Percentiles rank a stretch among this genome's conserved stretches.
phyloP scores from a whole-genome alignment of 2,329 filamentous ascomycete species.

The Fusarium sp. region DNA sequence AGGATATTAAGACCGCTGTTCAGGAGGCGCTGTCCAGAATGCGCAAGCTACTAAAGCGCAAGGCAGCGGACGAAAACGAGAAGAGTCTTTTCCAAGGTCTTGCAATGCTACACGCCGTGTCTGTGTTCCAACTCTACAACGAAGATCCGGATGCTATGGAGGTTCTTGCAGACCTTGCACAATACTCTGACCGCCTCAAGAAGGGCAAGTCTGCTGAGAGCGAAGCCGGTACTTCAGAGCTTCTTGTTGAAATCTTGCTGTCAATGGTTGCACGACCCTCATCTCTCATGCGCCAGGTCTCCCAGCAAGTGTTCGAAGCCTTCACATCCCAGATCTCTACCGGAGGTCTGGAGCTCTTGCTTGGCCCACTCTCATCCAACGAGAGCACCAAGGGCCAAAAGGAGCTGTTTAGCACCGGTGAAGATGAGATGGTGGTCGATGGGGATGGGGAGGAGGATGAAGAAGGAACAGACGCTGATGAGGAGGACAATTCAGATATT shows the following conservation, averaged over 20 bases:
- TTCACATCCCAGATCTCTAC: conserved; percentile 81
- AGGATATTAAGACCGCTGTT: conserved; percentile 63
- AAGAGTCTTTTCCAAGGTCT: conserved; percentile 69
- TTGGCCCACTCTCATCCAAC: conserved; percentile 77
- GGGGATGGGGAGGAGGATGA: conserved; percentile 55
- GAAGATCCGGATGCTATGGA: conserved; percentile 87
- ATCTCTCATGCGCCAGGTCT: conserved; percentile 83
- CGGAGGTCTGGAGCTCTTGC: conserved; percentile 73
- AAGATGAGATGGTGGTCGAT: conserved; percentile 67
- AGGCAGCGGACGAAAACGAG: conserved; percentile 50
- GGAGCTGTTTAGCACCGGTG: conserved; percentile 80
- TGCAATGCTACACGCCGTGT: conserved; percentile 83
- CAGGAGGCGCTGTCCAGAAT: conserved; percentile 64
- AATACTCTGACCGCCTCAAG: conserved; percentile 76
- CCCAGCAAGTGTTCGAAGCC: conserved; percentile 86
- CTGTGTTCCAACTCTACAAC: conserved; percentile 89
- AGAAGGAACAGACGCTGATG: conserved; percentile 56
- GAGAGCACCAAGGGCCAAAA: conserved; percentile 87
- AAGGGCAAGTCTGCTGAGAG: conserved; percentile 58
- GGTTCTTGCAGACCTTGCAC: conserved; percentile 82
- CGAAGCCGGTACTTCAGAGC: conserved; percentile 70
- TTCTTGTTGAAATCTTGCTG: conserved; percentile 88
- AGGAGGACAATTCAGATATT: conserved; percentile 58
- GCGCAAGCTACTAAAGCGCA: conserved; percentile 61
- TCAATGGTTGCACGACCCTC: conserved; percentile 89